Base-by-base conservation (phyloP, 768 basidiomycete species). In the Rhizopogon vinicolor region DNA sequence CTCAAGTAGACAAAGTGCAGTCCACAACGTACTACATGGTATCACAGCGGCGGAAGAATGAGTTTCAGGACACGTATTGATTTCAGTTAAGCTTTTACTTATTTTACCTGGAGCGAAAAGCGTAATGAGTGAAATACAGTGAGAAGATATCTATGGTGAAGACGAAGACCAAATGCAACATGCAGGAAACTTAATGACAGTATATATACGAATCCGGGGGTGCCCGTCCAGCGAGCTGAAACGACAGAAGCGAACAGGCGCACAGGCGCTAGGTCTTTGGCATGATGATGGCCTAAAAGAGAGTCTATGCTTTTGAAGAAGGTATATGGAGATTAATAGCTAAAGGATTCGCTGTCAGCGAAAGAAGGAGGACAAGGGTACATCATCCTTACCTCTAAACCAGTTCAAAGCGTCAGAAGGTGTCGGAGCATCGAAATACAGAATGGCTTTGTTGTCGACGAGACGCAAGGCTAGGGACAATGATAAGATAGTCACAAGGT, bases 241-340 rank as follows among this genome's bases (percentile, higher is more conserved):
- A 41, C 53, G 39, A 41, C 37, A 25, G 44, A 46, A 54, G 16
- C 35, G 29, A 40, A 41, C 31, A 19, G 51, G 41, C 35, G 12
- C 25, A 14, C 19, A 29, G 42, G 19, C 8, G 19, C 46, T 49
- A 49, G 33, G 46, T 16, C 22, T 35, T 22, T 14, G 22, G 48
- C 48, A 40, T 18, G 33, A 58, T 41, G 56, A 51, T 43, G 55
- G 55, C 39, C 53, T 57, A 54, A 46, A 25, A 39, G 54, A 62
- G 55, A 62, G 56, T 74, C 78, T 80, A 88, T 65, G 82, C 74
- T 76, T 91, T 90, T 61, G 87, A 88, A 57, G 86, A 81, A 56
- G 90, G 91, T 58, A 93, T 92, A 65, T 93, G 88, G 58, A 92
- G 81, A 66, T 93, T 93, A 67, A 93, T 93, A 19, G 91, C 91